Percentiles rank a stretch among this genome's conserved stretches.
These are phyloP conservation scores for Vitis labrusca DNA, from an alignment of 164 flowering plant genomes.

Conservation along the genomic window DNA sequence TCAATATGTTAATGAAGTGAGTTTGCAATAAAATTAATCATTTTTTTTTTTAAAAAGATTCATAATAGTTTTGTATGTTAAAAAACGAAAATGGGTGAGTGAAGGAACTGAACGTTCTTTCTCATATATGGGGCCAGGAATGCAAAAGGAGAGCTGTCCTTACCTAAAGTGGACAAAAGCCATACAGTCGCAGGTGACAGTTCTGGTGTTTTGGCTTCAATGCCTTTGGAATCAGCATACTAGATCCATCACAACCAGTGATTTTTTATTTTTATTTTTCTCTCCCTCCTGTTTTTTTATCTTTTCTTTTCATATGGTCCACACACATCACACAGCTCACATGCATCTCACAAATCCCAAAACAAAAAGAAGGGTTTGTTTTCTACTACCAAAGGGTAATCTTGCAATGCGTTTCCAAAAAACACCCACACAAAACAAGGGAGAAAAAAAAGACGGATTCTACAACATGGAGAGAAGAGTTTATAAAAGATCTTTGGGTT, in stretches of 20 bases:
- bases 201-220: constrained; percentile 7
- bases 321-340: constrained; percentile 4
- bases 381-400: background rate
- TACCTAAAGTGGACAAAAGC: constrained; percentile 22
- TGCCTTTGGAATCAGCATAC: constrained; percentile 21
- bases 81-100: background rate
- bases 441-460: constrained; percentile 2
- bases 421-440: constrained; percentile 9
- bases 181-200: constrained; percentile 4
- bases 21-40: too few relatives aligned
- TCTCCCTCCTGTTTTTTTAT: background rate
- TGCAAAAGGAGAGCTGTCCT: constrained; percentile 11
- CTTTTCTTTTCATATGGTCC: background rate
- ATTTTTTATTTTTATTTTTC: background rate
- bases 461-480: background rate
- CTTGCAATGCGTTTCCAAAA: constrained; percentile 4
- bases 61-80: too few relatives aligned
- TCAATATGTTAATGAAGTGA: too few relatives aligned
- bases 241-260: constrained; percentile 18
- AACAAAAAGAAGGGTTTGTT: background rate
- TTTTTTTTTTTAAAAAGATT: too few relatives aligned
- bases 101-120: constrained; percentile 29
- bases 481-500: constrained; percentile 25
- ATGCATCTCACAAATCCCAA: constrained; percentile 17
- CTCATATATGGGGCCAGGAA: constrained; percentile 7